phyloP scores from a whole-genome alignment of 2,329 filamentous ascomycete species.

The Atkinsonella hypoxylon region DNA sequence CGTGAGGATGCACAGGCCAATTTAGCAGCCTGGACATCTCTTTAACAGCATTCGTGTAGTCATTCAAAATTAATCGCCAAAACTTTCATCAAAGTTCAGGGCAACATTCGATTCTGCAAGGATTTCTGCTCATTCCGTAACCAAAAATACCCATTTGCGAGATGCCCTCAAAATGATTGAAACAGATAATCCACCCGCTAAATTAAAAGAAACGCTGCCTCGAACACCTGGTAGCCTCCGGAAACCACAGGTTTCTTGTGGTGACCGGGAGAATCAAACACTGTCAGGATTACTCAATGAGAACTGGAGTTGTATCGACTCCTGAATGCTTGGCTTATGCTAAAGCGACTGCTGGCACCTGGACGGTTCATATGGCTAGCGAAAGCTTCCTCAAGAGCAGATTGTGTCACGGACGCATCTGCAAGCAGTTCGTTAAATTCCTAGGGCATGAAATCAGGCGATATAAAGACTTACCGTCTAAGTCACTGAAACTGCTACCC shows the following conservation, averaged over 20 bases:
- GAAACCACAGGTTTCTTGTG: neutral
- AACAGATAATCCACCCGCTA: neutral
- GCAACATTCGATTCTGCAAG: too few relatives aligned
- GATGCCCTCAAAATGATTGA: too few relatives aligned
- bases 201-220: neutral
- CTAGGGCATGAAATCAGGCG: slow-evolving; percentile 2
- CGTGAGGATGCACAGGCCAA: neutral
- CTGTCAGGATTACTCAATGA: slow-evolving; percentile 12
- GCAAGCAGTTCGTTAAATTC: neutral
- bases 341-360: slow-evolving; percentile 37
- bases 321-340: slow-evolving; percentile 54
- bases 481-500: slow-evolving; percentile 77
- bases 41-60: too few relatives aligned
- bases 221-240: neutral
- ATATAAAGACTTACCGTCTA: slow-evolving; percentile 47
- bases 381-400: slow-evolving; percentile 65
- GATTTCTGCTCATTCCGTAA: too few relatives aligned
- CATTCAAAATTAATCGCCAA: too few relatives aligned
- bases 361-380: slow-evolving; percentile 39
- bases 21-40: neutral
- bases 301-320: slow-evolving; percentile 42
- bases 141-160: too few relatives aligned
- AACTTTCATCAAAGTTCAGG: too few relatives aligned
- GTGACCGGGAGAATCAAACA: neutral
- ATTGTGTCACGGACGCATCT: slow-evolving; percentile 74